Evolutionary conservation across 2,329 filamentous ascomycete genomes (phyloP), one percentile per base, ranked within the genome.

Genomic region (Neonectria faginata): DNA sequence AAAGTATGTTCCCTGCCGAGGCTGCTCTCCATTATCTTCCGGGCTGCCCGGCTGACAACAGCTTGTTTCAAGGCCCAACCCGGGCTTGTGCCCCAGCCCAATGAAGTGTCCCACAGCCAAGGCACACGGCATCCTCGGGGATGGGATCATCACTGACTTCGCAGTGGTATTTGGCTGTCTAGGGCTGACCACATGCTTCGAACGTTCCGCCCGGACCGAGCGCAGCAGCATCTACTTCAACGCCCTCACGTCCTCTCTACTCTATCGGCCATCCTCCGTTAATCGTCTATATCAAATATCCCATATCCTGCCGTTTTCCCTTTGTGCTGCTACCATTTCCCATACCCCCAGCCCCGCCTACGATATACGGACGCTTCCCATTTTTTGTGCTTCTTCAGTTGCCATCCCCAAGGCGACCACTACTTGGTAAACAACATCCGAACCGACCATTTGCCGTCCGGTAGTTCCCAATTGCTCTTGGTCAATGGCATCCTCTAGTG

Each of bases 51-150:
- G 50, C 18, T 20, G 29, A 16, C 29, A 3, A 14, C 39, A 54
- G 18, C 41, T 41, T n/a, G 29, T 29, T 48, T 7, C 51, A 48
- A 54, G 50, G 41, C 47, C 48, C 10, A 7, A 53, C 44, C 45
- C 27, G 42, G 55, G 31, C 39, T 31, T 42, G 42, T 31, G 16
- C 25, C 31, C 22, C 41, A 29, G 31, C 51, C 51, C 11, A 14
- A 42, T 42, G 42, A 51, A 41, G 31, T 9, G 20, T 42, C 31
- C 36, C 6, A 48, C 16, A 47, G 41, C 29, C 31, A 48, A 55
- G n/a, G 18, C 42, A 16, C 16, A 64, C 70, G 70, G 70, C 56
- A 73, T 52, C 56, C 44, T 73, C 70, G 70, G 70, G 25, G 44
- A 59, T 47, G 65, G 52, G 18, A 36, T 55, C 27, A 41, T 27